phyloP scores from a whole-genome alignment of 176 grass and related monocot species.

The Alopecurus myosuroides region DNA sequence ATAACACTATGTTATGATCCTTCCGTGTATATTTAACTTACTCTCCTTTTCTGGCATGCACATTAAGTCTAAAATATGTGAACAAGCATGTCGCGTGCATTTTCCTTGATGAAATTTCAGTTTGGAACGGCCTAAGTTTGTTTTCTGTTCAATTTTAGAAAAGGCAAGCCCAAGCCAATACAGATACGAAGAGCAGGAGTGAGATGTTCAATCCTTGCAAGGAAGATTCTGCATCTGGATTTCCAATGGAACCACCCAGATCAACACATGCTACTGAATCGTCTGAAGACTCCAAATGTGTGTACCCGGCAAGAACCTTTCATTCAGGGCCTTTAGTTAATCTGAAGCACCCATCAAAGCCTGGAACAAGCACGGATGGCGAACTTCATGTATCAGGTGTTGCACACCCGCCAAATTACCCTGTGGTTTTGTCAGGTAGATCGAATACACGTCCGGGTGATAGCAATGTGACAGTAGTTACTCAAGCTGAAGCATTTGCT shows the following conservation, averaged over 20 bases:
- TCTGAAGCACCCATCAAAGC: slow-evolving; percentile 41
- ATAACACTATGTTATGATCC: background rate
- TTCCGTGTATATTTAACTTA: background rate
- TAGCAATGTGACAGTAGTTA: slow-evolving; percentile 5
- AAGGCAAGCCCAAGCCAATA: slow-evolving; percentile 58
- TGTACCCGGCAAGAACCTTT: slow-evolving; percentile 50
- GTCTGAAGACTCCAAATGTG: slow-evolving; percentile 36
- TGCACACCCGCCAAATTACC: slow-evolving; percentile 10
- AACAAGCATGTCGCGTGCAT: background rate
- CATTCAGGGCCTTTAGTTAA: slow-evolving; percentile 94
- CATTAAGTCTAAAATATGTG: background rate
- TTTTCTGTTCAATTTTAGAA: slow-evolving; percentile 48
- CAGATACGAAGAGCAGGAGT: slow-evolving; percentile 79
- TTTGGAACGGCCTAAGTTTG: background rate
- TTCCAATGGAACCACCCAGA: slow-evolving; percentile 79
- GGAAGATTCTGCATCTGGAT: slow-evolving; percentile 86
- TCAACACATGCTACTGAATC: slow-evolving; percentile 42
- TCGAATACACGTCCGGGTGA: slow-evolving; percentile 28
- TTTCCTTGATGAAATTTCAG: background rate
- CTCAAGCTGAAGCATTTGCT: slow-evolving; percentile 44
- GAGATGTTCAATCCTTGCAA: slow-evolving; percentile 83
- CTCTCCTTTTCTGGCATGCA: background rate
- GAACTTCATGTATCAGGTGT: slow-evolving; percentile 31
- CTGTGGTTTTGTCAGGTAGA: slow-evolving; percentile 32
- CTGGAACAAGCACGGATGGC: slow-evolving; percentile 36